Evolutionary conservation across 2,329 filamentous ascomycete genomes (phyloP), one percentile per base, ranked within the genome.

Genomic region (Epichloe aotearoae): DNA sequence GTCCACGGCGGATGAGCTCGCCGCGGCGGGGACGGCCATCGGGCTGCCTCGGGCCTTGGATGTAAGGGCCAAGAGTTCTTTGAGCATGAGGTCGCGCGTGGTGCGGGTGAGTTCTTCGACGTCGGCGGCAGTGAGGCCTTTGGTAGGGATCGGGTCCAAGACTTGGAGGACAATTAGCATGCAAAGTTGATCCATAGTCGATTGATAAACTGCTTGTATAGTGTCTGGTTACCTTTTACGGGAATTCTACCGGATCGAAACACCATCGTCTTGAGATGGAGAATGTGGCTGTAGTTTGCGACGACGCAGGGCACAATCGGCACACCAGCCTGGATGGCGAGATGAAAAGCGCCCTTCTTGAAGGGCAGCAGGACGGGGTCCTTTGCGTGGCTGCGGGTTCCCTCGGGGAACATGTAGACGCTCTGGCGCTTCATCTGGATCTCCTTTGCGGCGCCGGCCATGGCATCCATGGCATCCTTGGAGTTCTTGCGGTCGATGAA

Each of bases 331-430:
- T 97, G 87, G 19, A 98, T 80, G 44, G 93, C 93, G 36, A 98
- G 77, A 67, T 98, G 91, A 69, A 98, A 98, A 45, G 91, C 93
- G 53, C 93, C 93, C 74, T 98, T 98, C 73, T 98, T 98, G 76
- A 97, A 98, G n/a, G 89, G 87, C 50, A 97, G 73, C 60, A 98
- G 71, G 53, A 77, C 79, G 2, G 93, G 86, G 50, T 90, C 83
- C 59, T 84, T 80, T 52, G 86, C 77, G 70, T 97, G 95, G 65
- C 87, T 94, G 58, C 93, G 80, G 1, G 93, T 98, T 47, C 93
- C 93, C 71, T 98, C 93, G 53, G 86, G 85, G 68, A 91, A 91
- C 71, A 91, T 88, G 72, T 82, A 91, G 59, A 91, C 86, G 67
- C 78, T 86, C 73, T 90, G 86, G 56, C 72, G 76, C 61, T 84